phyloP scores from a whole-genome alignment of 1,139 yeast genomes.

The Geotrichum candidum region DNA sequence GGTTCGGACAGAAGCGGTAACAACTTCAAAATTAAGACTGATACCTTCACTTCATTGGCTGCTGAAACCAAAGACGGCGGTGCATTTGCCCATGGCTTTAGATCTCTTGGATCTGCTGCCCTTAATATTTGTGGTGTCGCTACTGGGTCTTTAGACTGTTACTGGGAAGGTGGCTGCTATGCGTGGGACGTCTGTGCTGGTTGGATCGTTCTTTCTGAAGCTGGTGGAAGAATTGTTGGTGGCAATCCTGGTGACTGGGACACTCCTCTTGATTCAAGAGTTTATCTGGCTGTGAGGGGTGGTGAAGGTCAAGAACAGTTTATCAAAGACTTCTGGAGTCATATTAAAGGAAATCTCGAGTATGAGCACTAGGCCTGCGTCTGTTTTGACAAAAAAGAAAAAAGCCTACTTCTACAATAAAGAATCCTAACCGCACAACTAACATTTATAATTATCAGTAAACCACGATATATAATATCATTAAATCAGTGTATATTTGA shows the following conservation, averaged over 20 bases:
- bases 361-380: slow-evolving; percentile 26
- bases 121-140: slow-evolving; percentile 52
- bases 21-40: slow-evolving; percentile 45
- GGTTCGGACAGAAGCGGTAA: slow-evolving; percentile 52
- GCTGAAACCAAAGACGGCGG: slow-evolving; percentile 40
- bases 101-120: slow-evolving; percentile 57
- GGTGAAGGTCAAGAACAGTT: slow-evolving; percentile 43
- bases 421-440: background rate
- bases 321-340: slow-evolving; percentile 45
- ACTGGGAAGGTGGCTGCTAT: slow-evolving; percentile 62
- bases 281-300: slow-evolving; percentile 52
- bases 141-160: slow-evolving; percentile 49
- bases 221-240: slow-evolving; percentile 51
- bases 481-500: background rate
- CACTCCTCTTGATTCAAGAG: slow-evolving; percentile 45
- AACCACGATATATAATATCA: no score
- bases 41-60: slow-evolving; percentile 44
- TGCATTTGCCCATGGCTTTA: slow-evolving; percentile 53
- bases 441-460: background rate
- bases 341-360: slow-evolving; percentile 41
- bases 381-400: background rate
- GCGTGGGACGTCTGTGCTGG: slow-evolving; percentile 66
- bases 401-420: slow-evolving; percentile 47
- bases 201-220: slow-evolving; percentile 52
- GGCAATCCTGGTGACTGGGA: slow-evolving; percentile 48